phyloP scores from a whole-genome alignment of 2,329 filamentous ascomycete species.

The Madurella mycetomatis region DNA sequence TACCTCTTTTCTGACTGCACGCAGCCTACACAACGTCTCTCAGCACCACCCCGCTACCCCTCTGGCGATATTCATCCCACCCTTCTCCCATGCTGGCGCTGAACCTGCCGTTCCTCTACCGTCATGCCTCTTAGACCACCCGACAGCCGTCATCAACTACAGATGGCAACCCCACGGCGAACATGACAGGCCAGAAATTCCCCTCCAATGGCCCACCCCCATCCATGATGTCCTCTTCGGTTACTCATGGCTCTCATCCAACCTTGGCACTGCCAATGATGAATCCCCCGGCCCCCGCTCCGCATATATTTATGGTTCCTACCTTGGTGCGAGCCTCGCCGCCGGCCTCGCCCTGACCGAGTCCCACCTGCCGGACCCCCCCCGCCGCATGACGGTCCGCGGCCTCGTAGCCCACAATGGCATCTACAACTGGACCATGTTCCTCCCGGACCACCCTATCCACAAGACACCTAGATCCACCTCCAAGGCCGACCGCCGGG shows the following conservation, averaged over 20 bases:
- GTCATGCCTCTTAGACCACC: constrained; percentile 38
- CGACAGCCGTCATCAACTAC: constrained; percentile 56
- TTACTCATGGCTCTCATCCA: constrained; percentile 48
- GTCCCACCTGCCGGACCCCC: constrained; percentile 36
- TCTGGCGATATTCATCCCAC: constrained; percentile 53
- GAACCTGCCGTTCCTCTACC: constrained; percentile 32
- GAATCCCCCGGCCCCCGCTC: constrained; percentile 16
- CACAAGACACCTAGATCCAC: constrained; percentile 28
- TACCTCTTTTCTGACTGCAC: constrained; percentile 18
- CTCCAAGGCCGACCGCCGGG: background rate
- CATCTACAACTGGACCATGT: constrained; percentile 61
- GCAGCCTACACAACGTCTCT: constrained; percentile 47
- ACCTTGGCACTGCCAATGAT: constrained; percentile 30
- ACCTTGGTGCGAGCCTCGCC: constrained; percentile 55
- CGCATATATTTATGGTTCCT: constrained; percentile 52
- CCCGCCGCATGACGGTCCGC: constrained; percentile 41
- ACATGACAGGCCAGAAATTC: constrained; percentile 17
- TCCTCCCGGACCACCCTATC: constrained; percentile 49
- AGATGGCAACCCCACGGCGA: constrained; percentile 41
- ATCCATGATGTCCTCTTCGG: constrained; percentile 53
- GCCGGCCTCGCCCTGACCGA: constrained; percentile 56
- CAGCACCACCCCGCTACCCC: constrained; percentile 37
- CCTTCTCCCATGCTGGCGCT: constrained; percentile 35
- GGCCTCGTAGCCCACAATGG: constrained; percentile 56
- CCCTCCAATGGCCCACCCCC: constrained; percentile 50